Percentiles rank a stretch among this genome's conserved stretches.
Evolutionary conservation across 495 filamentous ascomycete genomes (phyloP).

Genomic region (Zalerion maritima): DNA sequence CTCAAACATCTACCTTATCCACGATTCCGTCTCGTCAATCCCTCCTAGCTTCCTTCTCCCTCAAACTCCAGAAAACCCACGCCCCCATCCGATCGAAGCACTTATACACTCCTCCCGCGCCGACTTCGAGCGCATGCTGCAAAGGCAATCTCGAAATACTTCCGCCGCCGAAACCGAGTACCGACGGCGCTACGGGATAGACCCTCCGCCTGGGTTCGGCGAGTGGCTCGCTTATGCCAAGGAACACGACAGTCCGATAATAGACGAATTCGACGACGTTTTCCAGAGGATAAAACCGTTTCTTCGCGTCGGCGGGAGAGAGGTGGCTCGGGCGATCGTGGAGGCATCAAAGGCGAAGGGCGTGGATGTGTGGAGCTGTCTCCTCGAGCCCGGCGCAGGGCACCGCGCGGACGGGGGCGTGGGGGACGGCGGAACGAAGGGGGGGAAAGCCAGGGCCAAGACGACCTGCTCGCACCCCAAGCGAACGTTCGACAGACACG

Average conservation of each 20-base stretch:
- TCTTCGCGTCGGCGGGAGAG: slow-evolving; percentile 11
- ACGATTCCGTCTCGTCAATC: slow-evolving; percentile 1
- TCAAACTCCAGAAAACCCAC: too few relatives aligned
- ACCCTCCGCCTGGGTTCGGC: slow-evolving; percentile 45
- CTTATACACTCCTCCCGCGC: slow-evolving; percentile 25
- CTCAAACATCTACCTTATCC: slow-evolving; percentile 6
- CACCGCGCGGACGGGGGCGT: too few relatives aligned
- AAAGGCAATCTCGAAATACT: slow-evolving; percentile 30
- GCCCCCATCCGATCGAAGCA: slow-evolving; percentile 34
- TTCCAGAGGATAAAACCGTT: slow-evolving; percentile 14
- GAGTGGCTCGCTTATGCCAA: slow-evolving; percentile 54
- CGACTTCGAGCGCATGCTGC: slow-evolving; percentile 22
- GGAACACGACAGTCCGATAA: slow-evolving; percentile 39
- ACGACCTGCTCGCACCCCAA: slow-evolving; percentile 13
- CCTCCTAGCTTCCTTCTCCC: background rate
- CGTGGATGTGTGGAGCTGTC: slow-evolving; percentile 16
- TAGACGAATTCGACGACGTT: slow-evolving; percentile 56
- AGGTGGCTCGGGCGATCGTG: slow-evolving; percentile 9
- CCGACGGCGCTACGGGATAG: slow-evolving; percentile 30
- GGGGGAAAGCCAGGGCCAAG: slow-evolving; percentile 6
- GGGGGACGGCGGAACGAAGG: too few relatives aligned
- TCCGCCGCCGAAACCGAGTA: slow-evolving; percentile 35
- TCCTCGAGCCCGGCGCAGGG: too few relatives aligned
- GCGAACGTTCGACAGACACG: slow-evolving; percentile 13
- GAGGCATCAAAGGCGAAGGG: slow-evolving; percentile 2